Conservation (phyloP, 1,284 basidiomycete species). For the Pisolithus thermaeus region DNA sequence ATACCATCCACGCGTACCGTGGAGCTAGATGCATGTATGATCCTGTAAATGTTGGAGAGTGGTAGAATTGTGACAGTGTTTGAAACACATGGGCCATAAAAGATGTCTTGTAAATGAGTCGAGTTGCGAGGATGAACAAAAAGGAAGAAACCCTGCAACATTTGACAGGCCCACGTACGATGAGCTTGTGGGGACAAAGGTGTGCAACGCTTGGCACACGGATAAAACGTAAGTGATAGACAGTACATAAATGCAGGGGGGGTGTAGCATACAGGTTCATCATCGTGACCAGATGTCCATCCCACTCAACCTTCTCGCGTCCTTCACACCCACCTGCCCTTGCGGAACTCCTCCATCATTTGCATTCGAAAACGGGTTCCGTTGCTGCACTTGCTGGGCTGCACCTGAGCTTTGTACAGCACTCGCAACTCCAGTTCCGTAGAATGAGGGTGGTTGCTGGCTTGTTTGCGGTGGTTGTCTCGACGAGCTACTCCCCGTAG, state of each 20-base stretch:
- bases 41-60: background rate
- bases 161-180: no score
- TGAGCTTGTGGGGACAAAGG: background rate
- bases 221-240: background rate
- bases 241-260: background rate
- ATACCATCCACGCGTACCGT: background rate
- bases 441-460: constrained; percentile 51
- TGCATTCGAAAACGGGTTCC: constrained; percentile 54
- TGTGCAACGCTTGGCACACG: background rate
- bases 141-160: constrained; percentile 3
- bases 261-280: constrained; percentile 17
- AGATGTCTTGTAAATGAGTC: constrained; percentile 8
- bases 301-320: constrained; percentile 56
- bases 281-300: constrained; percentile 75
- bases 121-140: constrained; percentile 8
- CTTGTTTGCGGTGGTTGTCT: constrained; percentile 42
- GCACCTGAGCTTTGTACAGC: constrained; percentile 32
- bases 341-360: constrained; percentile 24
- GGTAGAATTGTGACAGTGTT: background rate
- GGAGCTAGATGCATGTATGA: background rate
- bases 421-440: constrained; percentile 55
- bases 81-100: constrained; percentile 6
- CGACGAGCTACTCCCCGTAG: constrained; percentile 19
- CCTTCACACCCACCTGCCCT: constrained; percentile 42
- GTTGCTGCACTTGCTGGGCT: constrained; percentile 34